Base-by-base conservation (phyloP, 2,329 filamentous ascomycete species). In the Rutstroemia sp. region DNA sequence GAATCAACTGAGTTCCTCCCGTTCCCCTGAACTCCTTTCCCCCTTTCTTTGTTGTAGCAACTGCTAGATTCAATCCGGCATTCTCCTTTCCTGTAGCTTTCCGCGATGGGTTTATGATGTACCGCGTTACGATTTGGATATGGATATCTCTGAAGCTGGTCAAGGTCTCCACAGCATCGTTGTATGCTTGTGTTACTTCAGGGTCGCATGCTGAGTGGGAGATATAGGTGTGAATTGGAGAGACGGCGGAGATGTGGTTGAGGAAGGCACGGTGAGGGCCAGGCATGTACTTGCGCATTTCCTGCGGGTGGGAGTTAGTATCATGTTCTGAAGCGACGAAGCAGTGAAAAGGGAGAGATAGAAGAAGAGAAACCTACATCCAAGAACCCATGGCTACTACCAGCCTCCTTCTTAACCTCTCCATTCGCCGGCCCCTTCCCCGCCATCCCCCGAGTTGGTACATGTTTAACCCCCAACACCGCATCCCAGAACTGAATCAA, bases 401-500 rank as follows among this genome's bases (percentile, higher is more conserved):
- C 17, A 8, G 9, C 63, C 63, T 5, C 58, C 58, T 46, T 58
- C 61, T 16, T 47, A 1, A 49, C 44, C 51, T 23, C 12, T 14
- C 10, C 30, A 67, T 19, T 63, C 30, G 7, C 10, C 4, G 30
- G 2, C 12, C 10, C 4, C 10, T 34, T 34, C 10, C 9, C 10
- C 30, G 9, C 30, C 9, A 34, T 4, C 61, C 14, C 66, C 16
- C 46, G 8, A 6, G 72, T 71, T 2, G 73, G 71, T 1, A 66
- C 67, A 72, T 97, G 92, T 66, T 95, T 86, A 14, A 97, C 79
- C 2, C 90, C 89, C 0, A 97, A 78, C 0, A 91, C 82, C 14
- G 95, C 80, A 68, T 97, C 92, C 70, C 96, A 90, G 74, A 96
- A 94, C 66, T 96, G 91, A 58, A 97, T 91, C 44, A 96, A 76